Base-by-base conservation (phyloP, 1,284 basidiomycete species). In the Chiua sp. region DNA sequence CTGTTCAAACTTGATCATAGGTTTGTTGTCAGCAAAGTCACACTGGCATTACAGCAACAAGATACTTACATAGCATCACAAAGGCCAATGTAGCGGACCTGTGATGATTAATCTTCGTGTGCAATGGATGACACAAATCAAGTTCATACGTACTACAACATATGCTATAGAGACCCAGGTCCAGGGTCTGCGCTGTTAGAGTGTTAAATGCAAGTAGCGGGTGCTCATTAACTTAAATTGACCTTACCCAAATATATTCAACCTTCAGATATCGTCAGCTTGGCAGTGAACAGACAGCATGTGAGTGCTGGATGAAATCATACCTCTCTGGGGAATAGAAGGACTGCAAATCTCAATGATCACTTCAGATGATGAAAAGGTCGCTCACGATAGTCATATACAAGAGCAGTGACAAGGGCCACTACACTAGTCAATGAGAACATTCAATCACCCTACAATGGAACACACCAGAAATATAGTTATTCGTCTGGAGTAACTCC, bases 311-410 rank as follows among this genome's bases (percentile, higher is more conserved):
- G 35, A n/a, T 20, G 46, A 20, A 23, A 13, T 12, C 3, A 20
- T 35, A 51, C 55, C 39, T 56, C 55, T 23, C 49, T 44, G 11
- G 55, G 20, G 33, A 56, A 15, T 11, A 16, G 33, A 47, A 56
- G 47, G 11, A 47, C 57, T 58, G 22, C 7, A 23, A 2, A 37
- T 47, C 8, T 7, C 53, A 23, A 5, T n/a, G n/a, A 23, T 46
- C 23, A 28, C 0, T 26, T 51, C 32, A 11, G 10, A 33, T n/a
- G n/a, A 10, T 32, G 30, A 32, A 32, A 32, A 10, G 30, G 10
- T 10, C 15, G 13, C 35, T 37, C 35, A 37, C 35, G 3, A 7
- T 37, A 37, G 35, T 37, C 35, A 37, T 37, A 37, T 18, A 37
- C 35, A 16, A 37, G 15, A 7, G 35, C 13, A 37, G 35, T 37